A percentile compares a stretch with the other conserved stretches of the same genome.
phyloP scores from a whole-genome alignment of 2,329 filamentous ascomycete species.

The Waltergamsia citrina region DNA sequence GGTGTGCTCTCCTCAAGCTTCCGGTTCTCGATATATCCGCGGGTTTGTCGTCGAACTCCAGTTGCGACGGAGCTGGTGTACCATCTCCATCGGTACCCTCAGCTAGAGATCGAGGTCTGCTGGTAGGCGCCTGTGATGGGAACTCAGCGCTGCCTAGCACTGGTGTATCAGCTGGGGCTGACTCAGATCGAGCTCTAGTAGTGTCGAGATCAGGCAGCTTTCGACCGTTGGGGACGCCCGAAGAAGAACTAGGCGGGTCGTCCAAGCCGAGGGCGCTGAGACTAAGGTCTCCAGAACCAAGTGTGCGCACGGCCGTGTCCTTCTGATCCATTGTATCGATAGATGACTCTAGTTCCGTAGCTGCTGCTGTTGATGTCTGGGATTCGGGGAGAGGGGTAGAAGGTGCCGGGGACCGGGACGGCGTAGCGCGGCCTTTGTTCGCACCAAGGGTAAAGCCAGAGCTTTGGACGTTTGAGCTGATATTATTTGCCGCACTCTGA shows the following conservation, averaged over 20 bases:
- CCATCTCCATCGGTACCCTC: constrained; percentile 44
- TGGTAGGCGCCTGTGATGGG: constrained; percentile 21
- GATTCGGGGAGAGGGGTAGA: constrained; percentile 6
- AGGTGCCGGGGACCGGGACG: neutral
- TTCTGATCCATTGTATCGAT: constrained; percentile 39
- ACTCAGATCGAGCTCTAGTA: constrained; percentile 42
- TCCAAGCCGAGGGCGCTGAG: constrained; percentile 78
- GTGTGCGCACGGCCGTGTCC: constrained; percentile 74
- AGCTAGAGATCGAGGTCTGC: constrained; percentile 38
- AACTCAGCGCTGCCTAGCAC: constrained; percentile 15
- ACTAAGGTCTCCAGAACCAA: constrained; percentile 82
- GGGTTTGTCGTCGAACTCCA: constrained; percentile 55
- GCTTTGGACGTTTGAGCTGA: constrained; percentile 67
- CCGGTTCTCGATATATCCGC: constrained; percentile 52
- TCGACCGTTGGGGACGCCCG: constrained; percentile 47
- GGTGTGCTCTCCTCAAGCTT: constrained; percentile 59
- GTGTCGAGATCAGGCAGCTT: constrained; percentile 42
- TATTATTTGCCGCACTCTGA: constrained; percentile 75
- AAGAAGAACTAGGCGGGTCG: constrained; percentile 41
- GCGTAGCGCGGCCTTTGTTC: constrained; percentile 14
- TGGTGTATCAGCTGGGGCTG: constrained; percentile 40
- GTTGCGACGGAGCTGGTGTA: constrained; percentile 36
- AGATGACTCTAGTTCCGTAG: neutral
- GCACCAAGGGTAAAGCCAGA: constrained; percentile 42
- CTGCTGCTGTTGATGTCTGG: constrained; percentile 13